These are phyloP conservation scores for Gentiana straminea DNA, from an alignment of 257 asterid genomes.

Conservation along the genomic window DNA sequence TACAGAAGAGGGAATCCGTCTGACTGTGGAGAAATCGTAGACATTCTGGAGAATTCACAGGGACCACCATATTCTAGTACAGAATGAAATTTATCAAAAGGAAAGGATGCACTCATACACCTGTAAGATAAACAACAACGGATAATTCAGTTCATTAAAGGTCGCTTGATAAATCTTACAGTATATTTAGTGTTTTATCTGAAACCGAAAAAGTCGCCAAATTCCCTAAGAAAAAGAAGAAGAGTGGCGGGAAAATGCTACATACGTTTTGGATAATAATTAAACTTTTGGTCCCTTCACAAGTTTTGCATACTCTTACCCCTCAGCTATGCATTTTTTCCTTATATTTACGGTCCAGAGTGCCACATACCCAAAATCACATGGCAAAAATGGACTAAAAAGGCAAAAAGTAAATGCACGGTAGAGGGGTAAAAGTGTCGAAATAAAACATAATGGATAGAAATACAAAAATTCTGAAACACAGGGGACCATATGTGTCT, in stretches of 20 bases:
- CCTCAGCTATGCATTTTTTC: no score
- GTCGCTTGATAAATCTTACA: slow-evolving; percentile 4
- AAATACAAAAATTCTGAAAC: no score
- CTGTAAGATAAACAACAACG: slow-evolving; percentile 22
- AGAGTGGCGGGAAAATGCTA: neutral
- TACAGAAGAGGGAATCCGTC: slow-evolving; percentile 30
- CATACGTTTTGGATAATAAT: no score
- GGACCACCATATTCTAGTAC: slow-evolving; percentile 70
- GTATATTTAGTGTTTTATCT: slow-evolving; percentile 6
- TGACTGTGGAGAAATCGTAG: slow-evolving; percentile 24
- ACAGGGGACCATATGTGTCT: no score
- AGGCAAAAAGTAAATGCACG: no score
- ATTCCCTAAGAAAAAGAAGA: neutral
- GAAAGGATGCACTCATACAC: slow-evolving; percentile 40
- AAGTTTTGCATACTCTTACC: no score
- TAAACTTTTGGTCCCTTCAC: no score
- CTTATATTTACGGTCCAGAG: no score
- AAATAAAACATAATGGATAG: no score
- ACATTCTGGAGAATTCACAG: slow-evolving; percentile 36
- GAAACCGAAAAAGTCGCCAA: neutral
- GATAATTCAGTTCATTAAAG: slow-evolving; percentile 17
- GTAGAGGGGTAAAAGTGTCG: no score
- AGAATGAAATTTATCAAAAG: slow-evolving; percentile 33
- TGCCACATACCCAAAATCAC: no score
- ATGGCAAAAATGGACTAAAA: no score